Evolutionary conservation across 2,329 filamentous ascomycete genomes (phyloP), one percentile per base, ranked within the genome.

Genomic region (Ophiostoma quercus): DNA sequence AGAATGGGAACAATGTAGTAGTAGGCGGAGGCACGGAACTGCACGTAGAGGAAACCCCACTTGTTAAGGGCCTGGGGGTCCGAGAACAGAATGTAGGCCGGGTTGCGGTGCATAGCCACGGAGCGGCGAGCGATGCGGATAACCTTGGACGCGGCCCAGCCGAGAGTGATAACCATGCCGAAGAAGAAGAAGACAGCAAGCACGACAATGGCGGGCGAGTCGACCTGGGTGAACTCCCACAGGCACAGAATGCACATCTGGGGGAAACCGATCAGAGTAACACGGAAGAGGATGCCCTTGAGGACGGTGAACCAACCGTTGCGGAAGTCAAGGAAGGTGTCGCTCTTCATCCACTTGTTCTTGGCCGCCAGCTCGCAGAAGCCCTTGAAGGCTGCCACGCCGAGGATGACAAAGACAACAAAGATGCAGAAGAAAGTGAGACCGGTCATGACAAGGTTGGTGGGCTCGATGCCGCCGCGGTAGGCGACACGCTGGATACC

Each of bases 21-120:
- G 84, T 95, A 95, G 25, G 91, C 90, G 6, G 91, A 92, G 43
- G 92, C 92, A 77, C 92, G 90, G 84, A 94, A 96, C 77, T 94
- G 92, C 67, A 96, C 90, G 78, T 96, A 96, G 70, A 96, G 83
- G 83, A 96, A 96, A 43, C 92, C 92, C 92, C 92, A 96, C 80
- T 95, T 94, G 86, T 96, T 95, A 74, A 96, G 84, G 68, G 90
- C 89, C 70, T 90, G 85, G 3, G 92, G 90, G 77, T 96, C 92
- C 8, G 92, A 95, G 82, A 94, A 96, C 71, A 96, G 87, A 75
- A 95, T 94, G 79, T 95, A 95, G 54, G 92, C 92, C 22, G 92
- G 91, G 80, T 95, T 96, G 81, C 92, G 92, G 85, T 96, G 92
- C 87, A 95, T 92, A 67, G 85, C 81, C 73, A 94, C 89, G 29